These are phyloP conservation scores for Penicillium coprophilum DNA, from an alignment of 495 filamentous ascomycete species.

Conservation along the genomic window DNA sequence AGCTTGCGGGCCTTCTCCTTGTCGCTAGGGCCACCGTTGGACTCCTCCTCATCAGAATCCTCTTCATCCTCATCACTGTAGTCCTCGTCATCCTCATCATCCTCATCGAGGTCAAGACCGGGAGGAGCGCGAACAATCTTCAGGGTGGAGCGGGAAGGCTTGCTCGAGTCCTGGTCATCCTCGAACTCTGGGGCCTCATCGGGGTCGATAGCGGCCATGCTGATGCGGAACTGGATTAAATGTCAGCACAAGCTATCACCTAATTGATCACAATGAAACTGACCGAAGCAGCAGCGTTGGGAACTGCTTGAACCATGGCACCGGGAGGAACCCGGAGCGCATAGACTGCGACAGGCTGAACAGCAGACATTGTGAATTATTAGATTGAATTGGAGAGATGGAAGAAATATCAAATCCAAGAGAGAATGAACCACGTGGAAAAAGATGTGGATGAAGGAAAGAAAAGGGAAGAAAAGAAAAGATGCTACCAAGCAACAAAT, in stretches of 20 bases:
- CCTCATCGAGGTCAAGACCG: slow-evolving; percentile 51
- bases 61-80: slow-evolving; percentile 60
- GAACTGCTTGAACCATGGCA: slow-evolving; percentile 68
- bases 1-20: slow-evolving; percentile 84
- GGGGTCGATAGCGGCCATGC: slow-evolving; percentile 97
- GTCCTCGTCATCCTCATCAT: slow-evolving; percentile 60
- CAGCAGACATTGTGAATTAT: slow-evolving; percentile 48
- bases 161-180: slow-evolving; percentile 58
- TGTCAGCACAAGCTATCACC: slow-evolving; percentile 17
- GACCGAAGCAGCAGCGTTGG: slow-evolving; percentile 79
- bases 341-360: slow-evolving; percentile 80
- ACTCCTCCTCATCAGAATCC: slow-evolving; percentile 66
- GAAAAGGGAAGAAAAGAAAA: slow-evolving; percentile 22
- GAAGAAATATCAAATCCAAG: slow-evolving; percentile 13
- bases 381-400: not conserved
- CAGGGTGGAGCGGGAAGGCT: slow-evolving; percentile 74
- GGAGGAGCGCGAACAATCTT: slow-evolving; percentile 76
- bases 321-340: slow-evolving; percentile 84
- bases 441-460: slow-evolving; percentile 29
- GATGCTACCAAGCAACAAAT: slow-evolving; percentile 24
- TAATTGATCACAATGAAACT: slow-evolving; percentile 40
- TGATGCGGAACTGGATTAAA: slow-evolving; percentile 76
- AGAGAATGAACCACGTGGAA: slow-evolving; percentile 29
- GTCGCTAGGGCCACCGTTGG: slow-evolving; percentile 87
- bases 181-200: slow-evolving; percentile 68